Percentiles rank a stretch among this genome's conserved stretches.
Conservation (phyloP, 2,329 filamentous ascomycete genomes). For the Sphaerulina vaccinii region DNA sequence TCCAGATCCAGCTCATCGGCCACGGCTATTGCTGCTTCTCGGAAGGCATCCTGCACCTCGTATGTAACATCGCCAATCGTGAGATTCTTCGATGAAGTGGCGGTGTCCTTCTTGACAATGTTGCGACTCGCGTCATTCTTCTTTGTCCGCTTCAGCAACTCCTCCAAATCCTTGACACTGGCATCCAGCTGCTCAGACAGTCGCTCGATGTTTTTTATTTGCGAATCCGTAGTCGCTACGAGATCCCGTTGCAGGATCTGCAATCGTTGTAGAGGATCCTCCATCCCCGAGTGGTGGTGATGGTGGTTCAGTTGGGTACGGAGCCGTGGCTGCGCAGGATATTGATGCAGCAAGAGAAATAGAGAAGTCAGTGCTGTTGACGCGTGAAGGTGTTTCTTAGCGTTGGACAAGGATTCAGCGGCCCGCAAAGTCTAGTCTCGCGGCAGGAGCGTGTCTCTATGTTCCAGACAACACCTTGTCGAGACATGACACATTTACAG, state of each 20-base stretch:
- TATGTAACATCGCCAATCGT: slow-evolving; percentile 71
- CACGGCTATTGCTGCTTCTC: slow-evolving; percentile 75
- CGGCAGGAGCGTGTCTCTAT: too few species aligned
- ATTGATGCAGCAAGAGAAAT: too few species aligned
- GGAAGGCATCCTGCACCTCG: slow-evolving; percentile 80
- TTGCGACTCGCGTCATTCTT: slow-evolving; percentile 75
- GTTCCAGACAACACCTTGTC: too few species aligned
- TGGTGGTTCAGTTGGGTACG: too few species aligned
- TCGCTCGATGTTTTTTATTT: slow-evolving; percentile 68
- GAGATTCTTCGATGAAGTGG: slow-evolving; percentile 60
- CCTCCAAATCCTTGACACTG: slow-evolving; percentile 65
- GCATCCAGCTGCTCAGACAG: slow-evolving; percentile 64
- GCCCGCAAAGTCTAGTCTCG: too few species aligned
- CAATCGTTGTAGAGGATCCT: slow-evolving; percentile 71
- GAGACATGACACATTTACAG: too few species aligned
- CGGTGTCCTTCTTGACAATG: slow-evolving; percentile 61
- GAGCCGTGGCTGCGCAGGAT: too few species aligned
- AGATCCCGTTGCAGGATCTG: slow-evolving; percentile 85
- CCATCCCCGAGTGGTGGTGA: slow-evolving; percentile 35
- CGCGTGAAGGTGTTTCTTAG: too few species aligned
- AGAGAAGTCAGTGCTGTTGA: too few species aligned
- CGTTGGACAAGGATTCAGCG: too few species aligned
- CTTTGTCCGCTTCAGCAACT: slow-evolving; percentile 70
- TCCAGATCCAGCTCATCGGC: slow-evolving; percentile 88
- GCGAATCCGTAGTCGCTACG: slow-evolving; percentile 69